Conservation (phyloP, 257 asterid genomes). For the Cinchona pubescens region DNA sequence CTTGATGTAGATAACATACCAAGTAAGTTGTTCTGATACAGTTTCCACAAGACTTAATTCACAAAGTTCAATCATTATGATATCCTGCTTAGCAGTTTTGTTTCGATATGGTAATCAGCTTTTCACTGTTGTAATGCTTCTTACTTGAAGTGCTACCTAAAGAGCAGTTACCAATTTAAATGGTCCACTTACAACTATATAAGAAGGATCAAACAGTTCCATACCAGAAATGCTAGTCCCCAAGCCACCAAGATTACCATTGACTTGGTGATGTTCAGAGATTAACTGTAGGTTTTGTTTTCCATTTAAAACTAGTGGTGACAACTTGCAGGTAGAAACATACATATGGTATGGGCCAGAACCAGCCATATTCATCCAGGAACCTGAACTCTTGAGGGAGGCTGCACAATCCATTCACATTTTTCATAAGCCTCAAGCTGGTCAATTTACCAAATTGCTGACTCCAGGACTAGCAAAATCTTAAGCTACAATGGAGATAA, state of each 20-base stretch:
- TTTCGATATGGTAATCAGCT: not conserved
- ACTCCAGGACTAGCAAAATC: slow-evolving; percentile 29
- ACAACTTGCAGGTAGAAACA: slow-evolving; percentile 29
- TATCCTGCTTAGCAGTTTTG: not conserved
- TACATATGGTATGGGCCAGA: slow-evolving; percentile 41
- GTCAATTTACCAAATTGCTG: slow-evolving; percentile 30
- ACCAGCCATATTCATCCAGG: slow-evolving; percentile 30
- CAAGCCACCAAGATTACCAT: too few species aligned
- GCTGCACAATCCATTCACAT: slow-evolving; percentile 19
- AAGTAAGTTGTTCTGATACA: slow-evolving; percentile 45
- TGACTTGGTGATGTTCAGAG: too few species aligned
- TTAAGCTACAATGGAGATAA: slow-evolving; percentile 31
- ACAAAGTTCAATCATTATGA: not conserved
- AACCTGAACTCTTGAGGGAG: slow-evolving; percentile 38
- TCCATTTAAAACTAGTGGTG: too few species aligned
- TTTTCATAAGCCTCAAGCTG: slow-evolving; percentile 23
- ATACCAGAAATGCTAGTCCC: too few species aligned
- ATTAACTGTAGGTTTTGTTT: too few species aligned
- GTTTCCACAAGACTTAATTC: not conserved
- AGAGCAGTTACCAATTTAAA: not conserved
- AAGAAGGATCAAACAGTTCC: not conserved
- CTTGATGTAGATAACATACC: slow-evolving; percentile 73
- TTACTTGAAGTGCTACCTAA: not conserved
- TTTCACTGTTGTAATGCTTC: not conserved
- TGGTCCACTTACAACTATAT: not conserved